phyloP scores from a whole-genome alignment of 805 yeast species.

The Wickerhamomyces kurtzmanii region DNA sequence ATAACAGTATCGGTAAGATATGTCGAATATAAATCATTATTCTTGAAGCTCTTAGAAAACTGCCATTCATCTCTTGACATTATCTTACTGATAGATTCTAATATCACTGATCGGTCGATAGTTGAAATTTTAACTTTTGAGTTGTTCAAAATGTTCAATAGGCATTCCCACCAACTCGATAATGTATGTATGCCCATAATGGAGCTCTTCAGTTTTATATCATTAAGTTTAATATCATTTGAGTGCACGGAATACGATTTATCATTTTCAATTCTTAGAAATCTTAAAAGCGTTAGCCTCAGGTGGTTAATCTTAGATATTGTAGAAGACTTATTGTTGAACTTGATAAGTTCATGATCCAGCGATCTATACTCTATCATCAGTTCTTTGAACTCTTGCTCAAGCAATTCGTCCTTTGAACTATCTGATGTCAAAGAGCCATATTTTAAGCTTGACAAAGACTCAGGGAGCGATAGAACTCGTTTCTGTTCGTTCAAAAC shows the following conservation, averaged over 20 bases:
- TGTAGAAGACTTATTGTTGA: conserved; percentile 3
- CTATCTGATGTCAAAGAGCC: no score
- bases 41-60: no score
- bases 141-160: no score
- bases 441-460: no score
- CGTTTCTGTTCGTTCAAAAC: no score
- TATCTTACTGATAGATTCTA: conserved; percentile 23
- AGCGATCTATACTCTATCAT: background rate
- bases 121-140: conserved; percentile 5
- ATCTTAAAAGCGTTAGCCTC: conserved; percentile 7
- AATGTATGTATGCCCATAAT: no score
- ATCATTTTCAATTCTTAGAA: conserved; percentile 5
- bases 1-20: conserved; percentile 1
- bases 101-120: conserved; percentile 14
- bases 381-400: no score
- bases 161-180: no score
- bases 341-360: conserved; percentile 1
- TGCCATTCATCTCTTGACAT: conserved; percentile 13
- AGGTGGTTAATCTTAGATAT: conserved; percentile 5
- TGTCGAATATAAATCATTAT: background rate
- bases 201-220: no score
- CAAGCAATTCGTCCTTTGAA: no score
- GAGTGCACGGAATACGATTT: background rate
- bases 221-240: no score
- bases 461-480: no score